Evolutionary conservation across 2,329 filamentous ascomycete species (phyloP), one percentile per base, ranked within the genome.

Genomic region (Ascochyta rabiei): DNA sequence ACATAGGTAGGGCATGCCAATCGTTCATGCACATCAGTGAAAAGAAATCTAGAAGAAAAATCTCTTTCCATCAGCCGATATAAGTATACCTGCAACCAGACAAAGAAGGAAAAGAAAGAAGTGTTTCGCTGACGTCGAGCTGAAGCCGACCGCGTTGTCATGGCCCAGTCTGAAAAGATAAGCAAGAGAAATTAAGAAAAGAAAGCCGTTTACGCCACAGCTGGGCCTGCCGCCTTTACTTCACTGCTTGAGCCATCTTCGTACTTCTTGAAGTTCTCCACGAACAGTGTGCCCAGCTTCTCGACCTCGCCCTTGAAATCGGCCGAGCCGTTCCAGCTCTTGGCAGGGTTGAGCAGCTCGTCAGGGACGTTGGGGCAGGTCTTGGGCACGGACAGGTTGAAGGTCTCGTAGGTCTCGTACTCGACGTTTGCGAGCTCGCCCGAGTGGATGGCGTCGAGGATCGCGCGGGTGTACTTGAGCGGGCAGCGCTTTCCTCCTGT

Each of bases 221-320:
- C 23, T 24, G 26, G 26, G 7, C 26, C 26, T 9, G 26, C 26
- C 3, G 26, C 7, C 26, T 28, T 28, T 10, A 81, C 79, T 48
- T 79, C 77, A 5, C 63, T 39, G 13, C 73, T 76, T 8, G 92
- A 91, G 77, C 96, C 86, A 67, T 87, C 87, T 70, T 88, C 83
- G 81, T 96, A 97, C 84, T 97, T 96, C 82, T 91, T 87, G 81
- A 99, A 99, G 86, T 99, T 99, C 80, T 97, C 91, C 72, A 88
- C 86, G 84, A 99, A 99, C 61, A 98, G 85, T 61, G 80, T 82
- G 69, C 88, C 95, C 31, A 99, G 87, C 84, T 97, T 98, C 77
- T 84, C 88, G 39, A 98, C 93, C 78, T 97, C 93, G 47, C 82
- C 82, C 72, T 87, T 84, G 86, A 98, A 98, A 80, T 88, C 89